Conservation (phyloP, 306 rosid species). For the Gastrolobium villosum region DNA sequence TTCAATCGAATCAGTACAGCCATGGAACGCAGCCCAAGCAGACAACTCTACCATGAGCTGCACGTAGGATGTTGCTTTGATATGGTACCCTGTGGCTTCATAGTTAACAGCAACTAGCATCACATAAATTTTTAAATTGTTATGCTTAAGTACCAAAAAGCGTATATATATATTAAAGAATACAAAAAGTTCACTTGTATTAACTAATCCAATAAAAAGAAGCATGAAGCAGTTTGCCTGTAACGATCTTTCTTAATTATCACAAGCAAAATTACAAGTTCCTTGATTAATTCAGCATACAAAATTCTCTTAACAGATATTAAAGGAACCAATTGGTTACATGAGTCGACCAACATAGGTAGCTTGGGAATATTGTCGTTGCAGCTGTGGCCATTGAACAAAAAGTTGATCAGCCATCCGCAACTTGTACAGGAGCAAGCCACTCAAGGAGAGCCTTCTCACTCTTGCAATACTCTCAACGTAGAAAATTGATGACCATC, state of each 20-base stretch:
- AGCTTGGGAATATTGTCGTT: constrained; percentile 77
- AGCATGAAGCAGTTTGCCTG: neutral
- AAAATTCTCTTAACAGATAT: constrained; percentile 1
- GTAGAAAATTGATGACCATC: constrained; percentile 91
- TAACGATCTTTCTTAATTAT: constrained; percentile 9
- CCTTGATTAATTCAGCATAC: neutral
- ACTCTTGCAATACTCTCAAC: constrained; percentile 99
- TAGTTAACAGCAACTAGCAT: neutral
- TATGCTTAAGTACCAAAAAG: neutral
- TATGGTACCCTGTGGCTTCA: neutral
- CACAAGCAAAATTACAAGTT: neutral
- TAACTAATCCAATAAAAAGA: neutral
- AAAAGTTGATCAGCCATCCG: constrained; percentile 84
- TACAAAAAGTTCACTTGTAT: constrained; percentile 14
- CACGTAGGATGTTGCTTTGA: neutral
- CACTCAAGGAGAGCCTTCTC: constrained; percentile 87
- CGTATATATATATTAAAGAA: neutral
- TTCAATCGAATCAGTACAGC: neutral
- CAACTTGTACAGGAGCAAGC: constrained; percentile 85
- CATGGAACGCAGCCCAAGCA: neutral
- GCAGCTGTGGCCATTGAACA: constrained; percentile 94
- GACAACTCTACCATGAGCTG: neutral
- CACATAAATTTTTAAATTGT: neutral
- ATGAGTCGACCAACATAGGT: constrained; percentile 90
- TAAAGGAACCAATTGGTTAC: constrained; percentile 57